Evolutionary conservation across 2,329 filamentous ascomycete species (phyloP), one percentile per base, ranked within the genome.

Genomic region (Paecilomyces variotii): DNA sequence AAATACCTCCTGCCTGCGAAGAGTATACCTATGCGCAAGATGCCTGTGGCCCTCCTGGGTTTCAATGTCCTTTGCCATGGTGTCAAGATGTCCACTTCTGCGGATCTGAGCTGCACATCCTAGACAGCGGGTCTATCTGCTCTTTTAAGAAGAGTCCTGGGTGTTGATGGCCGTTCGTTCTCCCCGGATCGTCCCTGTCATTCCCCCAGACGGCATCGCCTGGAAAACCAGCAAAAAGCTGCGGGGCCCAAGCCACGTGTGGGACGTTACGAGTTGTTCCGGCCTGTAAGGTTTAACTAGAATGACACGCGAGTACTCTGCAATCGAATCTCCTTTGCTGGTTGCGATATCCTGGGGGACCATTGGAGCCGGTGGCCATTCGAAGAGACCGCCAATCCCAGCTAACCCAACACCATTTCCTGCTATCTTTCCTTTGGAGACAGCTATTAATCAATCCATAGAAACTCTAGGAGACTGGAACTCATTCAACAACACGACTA

Each of bases 1-100:
- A 28, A 52, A 25, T 35, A 19, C 10, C 12, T 12, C 4, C 11
- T 24, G 9, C 12, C 54, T 14, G 59, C 52, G 30, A 24, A 39
- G n/a, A 2, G 19, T 3, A 56, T 58, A 61, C 61, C 61, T 63
- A 9, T 63, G 61, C 3, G 57, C 60, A 52, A 61, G 59, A 55
- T 60, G 50, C 25, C 50, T 28, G 50, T 52, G 50, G 50, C 50
- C 11, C 25, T 28, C 50, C 25, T 28, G 50, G 24, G 50, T 28
- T 26, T 52, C 50, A 28, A 52, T 28, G 24, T 52, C 50, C 27
- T 28, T 52, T 10, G 50, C 27, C 50, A 52, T 52, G 25, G 5
- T 52, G 24, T 26, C 26, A 28, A 26, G 24, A 26, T 52, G 50
- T 10, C 7, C 9, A 26, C 11, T 2, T 52, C 26, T 26, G 9